Base-by-base conservation (phyloP, 2,329 filamentous ascomycete genomes). In the Claviceps pazoutovae region DNA sequence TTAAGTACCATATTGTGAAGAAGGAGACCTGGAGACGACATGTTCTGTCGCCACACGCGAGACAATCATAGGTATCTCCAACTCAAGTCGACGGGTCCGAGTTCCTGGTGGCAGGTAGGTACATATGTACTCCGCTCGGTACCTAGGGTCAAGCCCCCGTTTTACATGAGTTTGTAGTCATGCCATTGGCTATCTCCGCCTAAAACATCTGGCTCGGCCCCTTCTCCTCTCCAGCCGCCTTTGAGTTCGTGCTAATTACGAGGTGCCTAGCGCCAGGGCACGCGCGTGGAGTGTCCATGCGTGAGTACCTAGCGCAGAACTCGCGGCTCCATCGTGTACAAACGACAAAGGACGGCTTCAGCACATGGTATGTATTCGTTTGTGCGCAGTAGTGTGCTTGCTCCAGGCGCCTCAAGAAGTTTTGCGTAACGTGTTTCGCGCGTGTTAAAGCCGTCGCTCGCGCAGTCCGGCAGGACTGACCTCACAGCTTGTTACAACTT, bases 241-340 rank as follows among this genome's bases (percentile, higher is more conserved):
- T 19, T 23, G 21, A 43, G 4, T 43, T 43, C 21, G 41, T 43
- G 41, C 41, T 43, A 34, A 11, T 34, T 34, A 34, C 30, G 9
- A 34, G 30, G 30, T 34, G 30, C 30, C 30, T 34, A 5, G 19
- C 16, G 41, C 11, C 41, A 23, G 41, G 41, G 41, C 8, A 16
- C 41, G 41, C 41, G 41, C 41, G 41, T 43, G 41, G 41, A 43
- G 13, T 14, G 41, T 43, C 41, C 19, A 43, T 43, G 41, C 41
- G 41, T 43, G 11, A 19, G 11, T 43, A 21, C 39, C 17, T 42
- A 21, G 39, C 19, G n/a, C 39, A 19, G 39, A 43, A 38, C 23
- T 19, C 45, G n/a, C 23, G 17, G 21, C 41, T 5, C 38, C 41
- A 44, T 57, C 56, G 56, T 39, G 4, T 23, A 30, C 30, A 11